Evolutionary conservation across 345 rosid species (phyloP), one percentile per base, ranked within the genome.

Genomic region (Hypericum androsaemum): DNA sequence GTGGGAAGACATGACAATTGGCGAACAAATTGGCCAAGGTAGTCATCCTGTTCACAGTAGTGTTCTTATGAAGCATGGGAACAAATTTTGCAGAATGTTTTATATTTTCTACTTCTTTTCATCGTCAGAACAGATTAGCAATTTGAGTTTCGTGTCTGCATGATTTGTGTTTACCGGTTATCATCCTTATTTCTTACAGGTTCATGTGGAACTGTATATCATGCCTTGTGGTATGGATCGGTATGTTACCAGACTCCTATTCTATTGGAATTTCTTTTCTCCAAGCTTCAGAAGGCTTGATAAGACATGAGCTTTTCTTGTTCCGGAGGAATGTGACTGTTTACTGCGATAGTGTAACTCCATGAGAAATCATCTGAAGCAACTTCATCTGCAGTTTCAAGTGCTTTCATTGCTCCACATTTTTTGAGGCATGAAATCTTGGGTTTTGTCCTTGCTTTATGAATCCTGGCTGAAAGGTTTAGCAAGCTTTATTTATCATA

Each of bases 161-260:
- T 38, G 35, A 44, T 58, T 46, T 40, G 50, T 40, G 57, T 55
- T 66, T 63, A 51, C 17, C 41, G 43, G 2, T 36, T 58, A 62
- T 72, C 56, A 47, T 58, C 53, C 37, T 53, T 37, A 44, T 10
- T 60, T 52, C 41, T 47, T 39, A 42, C 88, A 92, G 98, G 98
- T 70, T 88, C 96, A 65, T 92, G 98, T 54, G 98, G 98, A 62
- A 92, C 94, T 44, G 98, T 92, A 11, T 88, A 84, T 70, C 95
- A 85, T 48, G 95, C 84, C 49, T 83, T 92, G 74, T 92, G 98
- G 98, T 92, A 74, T 67, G 98, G 92, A 84, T 92, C 96, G 59
- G 98, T 92, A 92, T 58, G 96, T 81, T 77, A 82, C 71, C 50
- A 57, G 61, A 43, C 79, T 75, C 77, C 68, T 52, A 52, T 69